A percentile compares a stretch with the other conserved stretches of the same genome.
Evolutionary conservation across 78 protist species (phyloP).

Genomic region (Speleostelium caveatum): DNA sequence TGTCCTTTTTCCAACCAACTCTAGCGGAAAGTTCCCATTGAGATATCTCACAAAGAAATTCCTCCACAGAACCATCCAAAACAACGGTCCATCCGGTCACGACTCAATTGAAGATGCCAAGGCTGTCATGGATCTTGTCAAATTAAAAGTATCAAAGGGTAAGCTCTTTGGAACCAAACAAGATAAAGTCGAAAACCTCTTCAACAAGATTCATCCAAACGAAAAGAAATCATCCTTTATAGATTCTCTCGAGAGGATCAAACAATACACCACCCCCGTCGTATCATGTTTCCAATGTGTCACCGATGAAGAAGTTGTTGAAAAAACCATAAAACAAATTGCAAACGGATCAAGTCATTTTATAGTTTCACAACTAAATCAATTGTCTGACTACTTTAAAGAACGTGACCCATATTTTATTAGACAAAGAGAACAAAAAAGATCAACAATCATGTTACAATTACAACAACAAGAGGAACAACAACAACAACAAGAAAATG

Average conservation of each 20-base stretch:
- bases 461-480: neutral
- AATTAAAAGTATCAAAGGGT: slow-evolving; percentile 69
- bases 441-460: neutral
- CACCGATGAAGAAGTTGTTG: slow-evolving; percentile 15
- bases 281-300: slow-evolving; percentile 39
- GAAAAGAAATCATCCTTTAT: slow-evolving; percentile 29
- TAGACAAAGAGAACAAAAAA: slow-evolving; percentile 3
- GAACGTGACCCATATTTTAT: no score
- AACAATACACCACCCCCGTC: slow-evolving; percentile 10
- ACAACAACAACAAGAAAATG: neutral
- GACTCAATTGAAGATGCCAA: slow-evolving; percentile 70
- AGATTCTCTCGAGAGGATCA: slow-evolving; percentile 41
- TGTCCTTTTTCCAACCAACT: slow-evolving; percentile 74
- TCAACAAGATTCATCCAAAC: slow-evolving; percentile 5
- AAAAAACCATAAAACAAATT: slow-evolving; percentile 13
- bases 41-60: slow-evolving; percentile 57
- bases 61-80: slow-evolving; percentile 51
- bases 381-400: slow-evolving; percentile 25
- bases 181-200: slow-evolving; percentile 10
- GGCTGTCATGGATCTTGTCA: slow-evolving; percentile 67
- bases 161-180: slow-evolving; percentile 45
- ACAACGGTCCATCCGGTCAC: slow-evolving; percentile 29
- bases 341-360: slow-evolving; percentile 1
- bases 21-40: slow-evolving; percentile 42
- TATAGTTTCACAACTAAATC: slow-evolving; percentile 6